Conservation (phyloP, 257 asterid species). For the Cordia subcordata region DNA sequence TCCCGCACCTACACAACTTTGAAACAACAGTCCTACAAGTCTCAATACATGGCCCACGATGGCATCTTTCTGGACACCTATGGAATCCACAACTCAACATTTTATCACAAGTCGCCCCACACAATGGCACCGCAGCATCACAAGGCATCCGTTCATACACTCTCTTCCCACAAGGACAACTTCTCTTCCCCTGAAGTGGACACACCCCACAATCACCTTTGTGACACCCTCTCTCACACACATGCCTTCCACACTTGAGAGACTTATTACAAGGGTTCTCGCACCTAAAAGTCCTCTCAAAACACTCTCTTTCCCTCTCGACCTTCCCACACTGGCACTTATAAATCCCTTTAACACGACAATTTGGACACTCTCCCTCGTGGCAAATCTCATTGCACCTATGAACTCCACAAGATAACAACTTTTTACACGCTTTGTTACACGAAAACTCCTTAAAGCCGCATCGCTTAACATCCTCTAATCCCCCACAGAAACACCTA, state of each 20-base stretch:
- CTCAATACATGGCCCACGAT: slow-evolving; percentile 68
- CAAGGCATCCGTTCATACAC: slow-evolving; percentile 75
- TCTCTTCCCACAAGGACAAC: slow-evolving; percentile 91
- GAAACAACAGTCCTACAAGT: slow-evolving; percentile 67
- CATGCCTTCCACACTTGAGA: slow-evolving; percentile 78
- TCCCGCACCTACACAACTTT: slow-evolving; percentile 94
- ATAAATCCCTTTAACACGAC: slow-evolving; percentile 48
- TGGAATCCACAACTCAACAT: slow-evolving; percentile 71
- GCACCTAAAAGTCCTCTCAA: slow-evolving; percentile 68
- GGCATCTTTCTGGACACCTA: slow-evolving; percentile 93
- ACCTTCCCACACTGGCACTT: slow-evolving; percentile 73
- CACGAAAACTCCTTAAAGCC: slow-evolving; percentile 85
- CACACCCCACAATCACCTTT: slow-evolving; percentile 78
- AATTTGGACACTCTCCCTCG: slow-evolving; percentile 64
- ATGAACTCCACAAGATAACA: slow-evolving; percentile 62
- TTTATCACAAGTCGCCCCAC: slow-evolving; percentile 83
- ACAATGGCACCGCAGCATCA: slow-evolving; percentile 60
- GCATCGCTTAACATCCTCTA: slow-evolving; percentile 76
- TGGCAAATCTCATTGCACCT: slow-evolving; percentile 71
- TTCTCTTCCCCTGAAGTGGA: slow-evolving; percentile 76
- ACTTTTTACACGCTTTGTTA: slow-evolving; percentile 42
- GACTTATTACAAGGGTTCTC: slow-evolving; percentile 54
- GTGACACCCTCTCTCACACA: slow-evolving; percentile 77
- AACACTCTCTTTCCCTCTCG: slow-evolving; percentile 62
- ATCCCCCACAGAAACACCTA: slow-evolving; percentile 67